These are phyloP conservation scores for Seiridium unicorne DNA, from an alignment of 2,329 filamentous ascomycete genomes.

Conservation along the genomic window DNA sequence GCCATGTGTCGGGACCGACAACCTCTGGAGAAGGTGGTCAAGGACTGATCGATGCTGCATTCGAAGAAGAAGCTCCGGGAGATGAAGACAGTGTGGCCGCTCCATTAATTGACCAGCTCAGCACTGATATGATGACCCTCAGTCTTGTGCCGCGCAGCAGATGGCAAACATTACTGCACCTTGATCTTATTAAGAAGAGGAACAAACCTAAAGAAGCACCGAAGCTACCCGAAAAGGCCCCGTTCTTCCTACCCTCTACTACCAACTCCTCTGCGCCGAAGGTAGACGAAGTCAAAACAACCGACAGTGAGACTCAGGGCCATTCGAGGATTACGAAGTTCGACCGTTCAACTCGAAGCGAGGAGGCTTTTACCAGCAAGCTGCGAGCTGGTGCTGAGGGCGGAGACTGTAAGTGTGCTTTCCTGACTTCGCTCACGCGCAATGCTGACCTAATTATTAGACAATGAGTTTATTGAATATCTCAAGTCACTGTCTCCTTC, in stretches of 20 bases:
- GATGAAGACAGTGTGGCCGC: constrained; percentile 55
- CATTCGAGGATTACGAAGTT: constrained; percentile 68
- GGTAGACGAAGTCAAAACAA: constrained; percentile 21
- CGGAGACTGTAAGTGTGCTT: constrained; percentile 56
- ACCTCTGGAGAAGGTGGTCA: constrained; percentile 80
- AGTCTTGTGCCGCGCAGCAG: constrained; percentile 85
- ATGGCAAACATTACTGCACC: constrained; percentile 92
- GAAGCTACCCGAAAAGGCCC: constrained; percentile 89
- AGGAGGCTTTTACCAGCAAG: constrained; percentile 58
- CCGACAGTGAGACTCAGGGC: constrained; percentile 23
- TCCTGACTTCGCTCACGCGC: neutral
- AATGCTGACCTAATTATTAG: constrained; percentile 30
- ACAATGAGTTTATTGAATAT: constrained; percentile 69
- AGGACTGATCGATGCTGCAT: constrained; percentile 73
- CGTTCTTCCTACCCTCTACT: constrained; percentile 85
- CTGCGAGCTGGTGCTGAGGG: constrained; percentile 52
- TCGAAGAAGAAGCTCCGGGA: constrained; percentile 51
- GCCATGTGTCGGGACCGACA: constrained; percentile 65
- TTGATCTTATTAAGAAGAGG: constrained; percentile 87
- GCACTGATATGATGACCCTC: constrained; percentile 79
- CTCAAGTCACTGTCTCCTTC: constrained; percentile 81
- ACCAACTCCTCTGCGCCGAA: constrained; percentile 29
- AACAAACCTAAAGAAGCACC: constrained; percentile 93
- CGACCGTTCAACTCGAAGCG: constrained; percentile 48
- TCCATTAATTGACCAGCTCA: constrained; percentile 72